A percentile compares a stretch with the other conserved stretches of the same genome.
These are phyloP conservation scores for Voacanga thouarsii DNA, from an alignment of 257 asterid genomes.

Conservation along the genomic window DNA sequence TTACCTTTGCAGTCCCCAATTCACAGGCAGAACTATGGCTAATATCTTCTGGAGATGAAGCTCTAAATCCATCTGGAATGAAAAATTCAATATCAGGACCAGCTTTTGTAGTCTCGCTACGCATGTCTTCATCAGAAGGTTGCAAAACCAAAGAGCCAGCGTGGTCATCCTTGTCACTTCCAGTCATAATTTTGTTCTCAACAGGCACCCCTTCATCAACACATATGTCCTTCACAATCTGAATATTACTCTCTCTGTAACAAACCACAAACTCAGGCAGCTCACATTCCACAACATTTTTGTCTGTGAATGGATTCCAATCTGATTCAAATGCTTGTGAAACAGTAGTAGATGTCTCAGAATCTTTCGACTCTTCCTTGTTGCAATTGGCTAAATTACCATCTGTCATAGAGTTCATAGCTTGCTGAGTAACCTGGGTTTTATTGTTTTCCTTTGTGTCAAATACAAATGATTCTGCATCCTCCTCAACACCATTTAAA, in stretches of 20 bases:
- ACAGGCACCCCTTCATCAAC: conserved; percentile 64
- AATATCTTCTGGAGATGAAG: conserved; percentile 19
- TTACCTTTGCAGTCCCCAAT: conserved; percentile 25
- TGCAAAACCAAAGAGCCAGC: conserved; percentile 20
- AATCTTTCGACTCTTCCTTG: conserved; percentile 29
- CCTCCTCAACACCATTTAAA: conserved; percentile 25
- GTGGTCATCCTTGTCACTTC: conserved; percentile 31
- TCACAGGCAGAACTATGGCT: conserved; percentile 23
- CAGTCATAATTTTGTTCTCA: conserved; percentile 35
- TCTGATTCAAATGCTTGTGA: conserved; percentile 27
- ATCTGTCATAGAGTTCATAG: conserved; percentile 22
- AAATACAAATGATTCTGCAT: conserved; percentile 34
- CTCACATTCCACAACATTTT: conserved; percentile 49
- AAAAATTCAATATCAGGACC: conserved; percentile 23
- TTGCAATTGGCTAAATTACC: conserved; percentile 21
- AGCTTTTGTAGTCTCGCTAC: conserved; percentile 19
- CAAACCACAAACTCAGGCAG: conserved; percentile 54
- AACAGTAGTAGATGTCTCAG: conserved; percentile 24
- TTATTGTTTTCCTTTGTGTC: conserved; percentile 29
- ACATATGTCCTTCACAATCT: conserved; percentile 67
- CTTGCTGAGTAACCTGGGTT: conserved; percentile 28
- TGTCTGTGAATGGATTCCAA: conserved; percentile 36
- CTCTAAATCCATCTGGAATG: conserved; percentile 23
- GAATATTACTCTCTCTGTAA: conserved; percentile 45
- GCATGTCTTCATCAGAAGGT: conserved; percentile 23